Conservation (phyloP, 352 stramenopile genomes). For the Globisporangium perplexum region DNA sequence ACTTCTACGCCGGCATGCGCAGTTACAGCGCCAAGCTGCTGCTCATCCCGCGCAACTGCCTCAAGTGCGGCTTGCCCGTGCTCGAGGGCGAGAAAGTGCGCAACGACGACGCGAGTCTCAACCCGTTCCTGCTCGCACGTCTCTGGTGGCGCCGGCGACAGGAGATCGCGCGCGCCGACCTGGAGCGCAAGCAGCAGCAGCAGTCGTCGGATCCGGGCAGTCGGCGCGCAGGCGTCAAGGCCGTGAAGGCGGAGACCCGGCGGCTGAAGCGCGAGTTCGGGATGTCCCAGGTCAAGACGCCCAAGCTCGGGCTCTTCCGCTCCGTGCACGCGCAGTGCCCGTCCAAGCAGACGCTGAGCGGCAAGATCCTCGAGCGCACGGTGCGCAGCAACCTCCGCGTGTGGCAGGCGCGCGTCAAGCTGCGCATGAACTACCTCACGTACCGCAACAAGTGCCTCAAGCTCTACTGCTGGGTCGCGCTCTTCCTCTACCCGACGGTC, state of each 20-base stretch:
- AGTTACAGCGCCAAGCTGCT: constrained; percentile 58
- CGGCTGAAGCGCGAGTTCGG: constrained; percentile 57
- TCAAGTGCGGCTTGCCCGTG: constrained; percentile 56
- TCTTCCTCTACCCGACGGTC: constrained; percentile 72
- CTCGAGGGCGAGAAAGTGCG: constrained; percentile 41
- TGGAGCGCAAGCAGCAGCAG: background rate
- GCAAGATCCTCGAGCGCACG: constrained; percentile 50
- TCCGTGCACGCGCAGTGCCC: constrained; percentile 50
- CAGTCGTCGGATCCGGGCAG: constrained; percentile 8
- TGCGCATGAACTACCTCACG: constrained; percentile 81
- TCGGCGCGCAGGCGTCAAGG: background rate
- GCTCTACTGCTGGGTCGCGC: constrained; percentile 68
- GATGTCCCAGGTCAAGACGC: constrained; percentile 69
- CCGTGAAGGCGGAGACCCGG: constrained; percentile 23
- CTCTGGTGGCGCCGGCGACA: constrained; percentile 36
- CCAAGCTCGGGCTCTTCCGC: constrained; percentile 57
- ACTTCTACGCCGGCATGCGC: constrained; percentile 60
- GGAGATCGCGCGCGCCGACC: background rate
- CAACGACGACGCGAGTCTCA: constrained; percentile 55
- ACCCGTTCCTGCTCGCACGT: constrained; percentile 30
- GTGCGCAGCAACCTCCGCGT: constrained; percentile 69
- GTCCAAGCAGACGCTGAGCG: constrained; percentile 34
- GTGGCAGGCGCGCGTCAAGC: constrained; percentile 70
- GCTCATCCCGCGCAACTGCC: constrained; percentile 67
- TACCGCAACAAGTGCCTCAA: constrained; percentile 81